Conservation (phyloP, 2,329 filamentous ascomycete genomes). For the Aureobasidium sp. region DNA sequence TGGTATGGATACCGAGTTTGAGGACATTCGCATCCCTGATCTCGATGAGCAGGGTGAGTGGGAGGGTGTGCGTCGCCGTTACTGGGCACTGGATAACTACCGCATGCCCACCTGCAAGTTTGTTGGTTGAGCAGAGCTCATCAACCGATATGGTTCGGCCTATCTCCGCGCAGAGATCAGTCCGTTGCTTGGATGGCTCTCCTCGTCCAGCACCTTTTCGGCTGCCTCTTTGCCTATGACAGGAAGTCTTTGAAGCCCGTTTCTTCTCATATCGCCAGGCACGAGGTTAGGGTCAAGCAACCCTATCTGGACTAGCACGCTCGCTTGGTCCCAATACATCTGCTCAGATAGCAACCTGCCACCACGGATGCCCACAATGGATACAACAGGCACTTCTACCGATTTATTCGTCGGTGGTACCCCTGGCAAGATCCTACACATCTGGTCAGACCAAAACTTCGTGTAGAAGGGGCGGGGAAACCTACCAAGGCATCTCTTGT, state of each 20-base stretch:
- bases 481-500: slow-evolving; percentile 62
- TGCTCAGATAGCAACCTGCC: slow-evolving; percentile 63
- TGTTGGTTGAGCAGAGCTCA: slow-evolving; percentile 59
- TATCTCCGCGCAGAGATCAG: slow-evolving; percentile 40
- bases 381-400: slow-evolving; percentile 62
- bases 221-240: slow-evolving; percentile 49
- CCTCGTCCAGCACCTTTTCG: slow-evolving; percentile 45
- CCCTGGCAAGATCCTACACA: too few relatives aligned
- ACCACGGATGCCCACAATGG: slow-evolving; percentile 60
- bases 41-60: slow-evolving; percentile 80
- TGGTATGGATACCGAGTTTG: slow-evolving; percentile 91
- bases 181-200: slow-evolving; percentile 44
- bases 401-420: slow-evolving; percentile 62
- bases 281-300: slow-evolving; percentile 63
- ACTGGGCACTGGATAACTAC: slow-evolving; percentile 89
- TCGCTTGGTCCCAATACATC: slow-evolving; percentile 70
- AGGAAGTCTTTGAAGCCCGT: slow-evolving; percentile 52
- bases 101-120: slow-evolving; percentile 79
- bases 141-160: background rate
- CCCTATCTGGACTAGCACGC: slow-evolving; percentile 65
- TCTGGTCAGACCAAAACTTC: too few relatives aligned
- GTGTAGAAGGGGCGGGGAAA: too few relatives aligned
- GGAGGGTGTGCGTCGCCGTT: slow-evolving; percentile 87
- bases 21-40: slow-evolving; percentile 77
- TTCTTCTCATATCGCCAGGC: slow-evolving; percentile 49